Evolutionary conservation across 192 early-diverging fungal species (phyloP), one percentile per base, ranked within the genome.

Genomic region (Borealophlyctis nickersoniae): DNA sequence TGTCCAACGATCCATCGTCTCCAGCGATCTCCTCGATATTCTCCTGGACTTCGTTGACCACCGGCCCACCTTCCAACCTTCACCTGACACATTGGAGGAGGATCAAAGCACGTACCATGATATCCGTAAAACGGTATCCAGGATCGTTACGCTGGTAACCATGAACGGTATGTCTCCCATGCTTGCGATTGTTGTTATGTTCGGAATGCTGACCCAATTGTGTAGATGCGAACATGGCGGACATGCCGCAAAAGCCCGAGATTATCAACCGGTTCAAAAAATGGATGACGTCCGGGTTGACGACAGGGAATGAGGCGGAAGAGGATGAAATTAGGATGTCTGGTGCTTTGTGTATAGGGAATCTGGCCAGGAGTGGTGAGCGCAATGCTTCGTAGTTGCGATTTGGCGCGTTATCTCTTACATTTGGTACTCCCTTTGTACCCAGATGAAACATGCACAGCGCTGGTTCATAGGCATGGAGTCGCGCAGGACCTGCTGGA

Each of bases 261-360:
- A 34, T 75, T 22, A 67, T 82, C 51, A 50, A 51, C 14, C 66
- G 70, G 9, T 74, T 82, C 52, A 77, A 73, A 58, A 28, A 52
- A 22, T 82, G 81, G 81, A 70, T 77, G 67, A 75, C 69, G 5
- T 49, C 61, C 49, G 72, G 74, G 2, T 24, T 70, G 5, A 54
- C 62, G 32, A 33, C 57, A 24, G 49, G 39, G 0, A 60, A 57
- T 22, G 65, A 52, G 2, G 39, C 39, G 23, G 72, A 73, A 36
- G 78, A 80, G 52, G 81, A 83, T 53, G 77, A 79, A 52, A 81
- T 83, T 52, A 54, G 81, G 13, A 83, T 83, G 81, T 55, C 69
- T 36, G 81, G 76, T 4, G 81, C 81, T 0, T 55, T 83, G 23
- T 80, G 73, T 30, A 76, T 83, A 36, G 81, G 81, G 13, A 83